Conservation (phyloP, 345 rosid species). For the Combretum micranthum region DNA sequence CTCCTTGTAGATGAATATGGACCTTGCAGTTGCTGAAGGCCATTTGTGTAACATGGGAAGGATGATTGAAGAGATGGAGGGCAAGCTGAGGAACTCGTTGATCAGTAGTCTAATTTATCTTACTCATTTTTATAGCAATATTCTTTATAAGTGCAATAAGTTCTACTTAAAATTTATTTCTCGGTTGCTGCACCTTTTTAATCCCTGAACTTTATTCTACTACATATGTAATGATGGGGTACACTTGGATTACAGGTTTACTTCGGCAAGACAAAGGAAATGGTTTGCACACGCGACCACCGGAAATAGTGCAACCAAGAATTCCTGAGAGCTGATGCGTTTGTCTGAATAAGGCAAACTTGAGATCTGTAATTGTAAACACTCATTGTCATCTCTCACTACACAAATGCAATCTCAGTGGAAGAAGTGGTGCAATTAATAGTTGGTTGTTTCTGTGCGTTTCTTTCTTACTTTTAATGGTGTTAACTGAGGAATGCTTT, state of each 20-base stretch:
- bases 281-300: slow-evolving; percentile 88
- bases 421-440: too few relatives aligned
- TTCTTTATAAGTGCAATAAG: neutral
- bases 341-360: too few relatives aligned
- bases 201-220: too few relatives aligned
- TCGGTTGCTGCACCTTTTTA: too few relatives aligned
- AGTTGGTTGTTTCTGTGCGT: too few relatives aligned
- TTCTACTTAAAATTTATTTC: neutral
- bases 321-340: slow-evolving; percentile 34
- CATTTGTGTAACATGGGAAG: slow-evolving; percentile 96
- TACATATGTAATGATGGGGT: too few relatives aligned
- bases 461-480: too few relatives aligned
- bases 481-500: too few relatives aligned
- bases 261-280: slow-evolving; percentile 95
- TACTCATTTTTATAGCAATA: neutral
- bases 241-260: slow-evolving; percentile 51
- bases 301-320: slow-evolving; percentile 63
- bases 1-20: slow-evolving; percentile 69
- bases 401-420: too few relatives aligned
- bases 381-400: too few relatives aligned
- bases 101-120: slow-evolving; percentile 39
- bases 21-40: slow-evolving; percentile 75
- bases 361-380: too few relatives aligned
- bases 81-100: slow-evolving; percentile 83
- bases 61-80: slow-evolving; percentile 99